Evolutionary conservation across 768 basidiomycete species (phyloP).

Genomic region (Krasilnikovozyma curviuscula): DNA sequence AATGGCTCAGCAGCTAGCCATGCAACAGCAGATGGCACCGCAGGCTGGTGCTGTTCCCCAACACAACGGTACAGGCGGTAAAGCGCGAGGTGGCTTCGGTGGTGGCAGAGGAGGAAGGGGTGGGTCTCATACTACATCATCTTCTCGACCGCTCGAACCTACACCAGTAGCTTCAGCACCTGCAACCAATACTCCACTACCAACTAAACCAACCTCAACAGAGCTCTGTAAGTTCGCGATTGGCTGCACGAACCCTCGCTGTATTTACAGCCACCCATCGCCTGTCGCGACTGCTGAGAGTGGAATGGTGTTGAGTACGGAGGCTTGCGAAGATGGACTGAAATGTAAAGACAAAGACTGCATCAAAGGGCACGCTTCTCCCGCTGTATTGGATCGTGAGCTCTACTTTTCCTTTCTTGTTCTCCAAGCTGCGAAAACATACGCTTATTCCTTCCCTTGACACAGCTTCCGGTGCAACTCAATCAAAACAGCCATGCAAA

Average conservation of each 20-base stretch:
- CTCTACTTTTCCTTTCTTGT: background rate
- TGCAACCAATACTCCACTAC: conserved; percentile 17
- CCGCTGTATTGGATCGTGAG: conserved; percentile 52
- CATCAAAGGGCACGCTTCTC: conserved; percentile 74
- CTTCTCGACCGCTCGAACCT: background rate
- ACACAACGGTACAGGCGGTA: too few relatives aligned
- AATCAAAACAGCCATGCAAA: conserved; percentile 22
- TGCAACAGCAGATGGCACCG: conserved; percentile 15
- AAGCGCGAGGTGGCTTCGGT: too few relatives aligned
- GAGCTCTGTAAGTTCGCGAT: conserved; percentile 73
- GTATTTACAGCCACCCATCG: conserved; percentile 82
- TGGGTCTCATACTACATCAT: too few relatives aligned
- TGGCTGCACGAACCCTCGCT: conserved; percentile 77
- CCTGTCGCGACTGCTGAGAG: conserved; percentile 92
- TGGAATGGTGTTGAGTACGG: conserved; percentile 83
- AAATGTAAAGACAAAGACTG: conserved; percentile 88
- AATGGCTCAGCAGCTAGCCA: conserved; percentile 25
- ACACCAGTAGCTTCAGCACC: conserved; percentile 8
- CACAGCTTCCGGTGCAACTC: background rate
- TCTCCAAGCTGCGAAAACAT: background rate
- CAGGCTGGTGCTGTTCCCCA: too few relatives aligned
- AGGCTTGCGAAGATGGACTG: conserved; percentile 73
- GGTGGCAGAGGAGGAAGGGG: too few relatives aligned
- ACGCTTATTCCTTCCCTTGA: background rate
- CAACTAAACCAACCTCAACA: conserved; percentile 24